Evolutionary conservation across 2,329 filamentous ascomycete genomes (phyloP), one percentile per base, ranked within the genome.

Genomic region (Capronia coronata): DNA sequence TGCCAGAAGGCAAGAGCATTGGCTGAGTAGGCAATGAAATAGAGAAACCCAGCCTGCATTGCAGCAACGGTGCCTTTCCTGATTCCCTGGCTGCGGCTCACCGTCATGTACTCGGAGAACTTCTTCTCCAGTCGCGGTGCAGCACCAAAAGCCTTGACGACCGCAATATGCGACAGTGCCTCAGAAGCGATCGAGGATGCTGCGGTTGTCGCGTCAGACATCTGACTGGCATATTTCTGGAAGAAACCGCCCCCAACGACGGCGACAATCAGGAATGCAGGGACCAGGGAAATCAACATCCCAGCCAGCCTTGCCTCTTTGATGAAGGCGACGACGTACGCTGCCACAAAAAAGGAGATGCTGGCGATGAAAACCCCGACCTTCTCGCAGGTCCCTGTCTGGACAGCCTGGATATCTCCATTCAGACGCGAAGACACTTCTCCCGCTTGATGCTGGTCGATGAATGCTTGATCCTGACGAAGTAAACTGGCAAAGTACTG

Each of bases 101-200:
- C 52, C 7, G 56, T 51, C 8, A 65, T 47, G 22, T 63, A 54
- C 2, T 54, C 30, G 7, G 65, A 59, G 35, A 65, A 67, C 37
- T 62, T 63, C 14, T 42, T 35, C 1, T 61, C 61, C 7, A 67
- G 54, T 3, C 58, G 59, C 1, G 78, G 73, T 56, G 80, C 84
- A 7, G 80, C 77, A 55, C 84, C 41, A 54, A 77, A 77, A 0
- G 71, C 71, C 40, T 69, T 67, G 4, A 77, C 71, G 0, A 72
- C 75, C 1, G 69, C 65, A 52, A 77, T 70, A 1, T 71, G 72
- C 6, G 68, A 68, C 23, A 78, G 66, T 0, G 73, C 69, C 50
- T 78, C 75, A 75, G 56, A 76, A 0, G 79, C 79, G 42, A 82
- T 75, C 0, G 77, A 78, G 2, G 77, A 75, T 1, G 78, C 79